phyloP scores from a whole-genome alignment of 2,329 filamentous ascomycete genomes.

The Plectosphaerella sp. region DNA sequence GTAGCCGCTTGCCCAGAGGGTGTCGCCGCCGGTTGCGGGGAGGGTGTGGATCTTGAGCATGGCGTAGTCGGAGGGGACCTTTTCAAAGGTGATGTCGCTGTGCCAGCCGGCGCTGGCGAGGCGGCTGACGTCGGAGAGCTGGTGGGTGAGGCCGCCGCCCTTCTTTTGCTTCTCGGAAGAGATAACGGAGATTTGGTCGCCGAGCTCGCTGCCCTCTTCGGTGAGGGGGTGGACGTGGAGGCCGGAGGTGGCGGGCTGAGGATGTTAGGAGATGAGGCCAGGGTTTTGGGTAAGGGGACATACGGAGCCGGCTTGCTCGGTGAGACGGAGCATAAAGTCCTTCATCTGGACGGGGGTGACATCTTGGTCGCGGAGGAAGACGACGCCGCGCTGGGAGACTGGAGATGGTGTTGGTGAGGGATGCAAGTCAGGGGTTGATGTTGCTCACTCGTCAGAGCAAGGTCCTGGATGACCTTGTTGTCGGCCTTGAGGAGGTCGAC shows the following conservation, averaged over 20 bases:
- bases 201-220: constrained; percentile 46
- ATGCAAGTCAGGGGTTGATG: not conserved
- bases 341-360: constrained; percentile 31
- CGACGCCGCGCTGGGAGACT: constrained; percentile 31
- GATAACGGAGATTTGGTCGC: constrained; percentile 53
- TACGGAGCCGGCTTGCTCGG: constrained; percentile 22
- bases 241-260: constrained; percentile 38
- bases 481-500: constrained; percentile 26
- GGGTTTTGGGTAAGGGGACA: not conserved
- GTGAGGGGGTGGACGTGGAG: constrained; percentile 52
- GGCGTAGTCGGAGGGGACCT: constrained; percentile 39
- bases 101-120: constrained; percentile 33
- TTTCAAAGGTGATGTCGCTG: constrained; percentile 37
- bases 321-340: constrained; percentile 29
- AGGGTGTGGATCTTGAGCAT: constrained; percentile 40
- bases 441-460: constrained; percentile 40
- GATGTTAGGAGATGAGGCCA: not conserved
- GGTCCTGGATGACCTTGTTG: constrained; percentile 46
- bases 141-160: constrained; percentile 45
- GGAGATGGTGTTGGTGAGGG: not conserved
- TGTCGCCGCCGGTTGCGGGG: constrained; percentile 36
- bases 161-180: constrained; percentile 52
- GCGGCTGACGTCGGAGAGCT: constrained; percentile 43
- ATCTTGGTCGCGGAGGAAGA: constrained; percentile 30
- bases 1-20: constrained; percentile 43